A percentile compares a stretch with the other conserved stretches of the same genome.
phyloP scores from a whole-genome alignment of 73 alveolate genomes.

The Tetrahymena malaccensis region DNA sequence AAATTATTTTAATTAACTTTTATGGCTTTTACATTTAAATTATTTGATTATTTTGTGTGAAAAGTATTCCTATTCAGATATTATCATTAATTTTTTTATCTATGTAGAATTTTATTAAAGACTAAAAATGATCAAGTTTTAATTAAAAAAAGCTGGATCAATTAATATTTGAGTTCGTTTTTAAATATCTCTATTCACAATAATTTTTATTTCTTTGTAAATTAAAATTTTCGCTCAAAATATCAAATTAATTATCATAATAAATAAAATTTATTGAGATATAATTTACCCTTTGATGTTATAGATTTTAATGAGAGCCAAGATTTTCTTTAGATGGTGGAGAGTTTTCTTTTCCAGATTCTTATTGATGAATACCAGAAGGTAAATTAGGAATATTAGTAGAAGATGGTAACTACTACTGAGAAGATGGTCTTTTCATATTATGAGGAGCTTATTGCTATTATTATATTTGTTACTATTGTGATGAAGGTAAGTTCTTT shows the following conservation, averaged over 20 bases:
- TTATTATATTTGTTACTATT: not conserved
- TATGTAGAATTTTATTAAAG: too few relatives aligned
- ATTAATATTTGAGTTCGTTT: too few relatives aligned
- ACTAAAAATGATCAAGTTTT: too few relatives aligned
- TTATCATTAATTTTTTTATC: too few relatives aligned
- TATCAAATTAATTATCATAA: not conserved
- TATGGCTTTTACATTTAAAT: too few relatives aligned
- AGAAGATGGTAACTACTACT: not conserved
- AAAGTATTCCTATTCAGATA: too few relatives aligned
- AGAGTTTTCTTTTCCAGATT: not conserved
- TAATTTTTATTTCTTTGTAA: too few relatives aligned
- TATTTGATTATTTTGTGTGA: too few relatives aligned
- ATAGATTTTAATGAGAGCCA: not conserved
- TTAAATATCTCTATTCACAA: too few relatives aligned
- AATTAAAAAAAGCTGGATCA: too few relatives aligned
- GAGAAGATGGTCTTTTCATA: not conserved
- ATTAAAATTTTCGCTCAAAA: not conserved
- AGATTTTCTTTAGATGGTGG: not conserved
- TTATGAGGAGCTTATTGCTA: not conserved
- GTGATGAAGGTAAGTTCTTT: not conserved
- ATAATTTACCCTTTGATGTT: not conserved
- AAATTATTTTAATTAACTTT: not conserved
- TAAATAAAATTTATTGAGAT: not conserved
- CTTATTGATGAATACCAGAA: not conserved
- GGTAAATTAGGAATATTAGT: conserved; percentile 2